A percentile compares a stretch with the other conserved stretches of the same genome.
Conservation (phyloP, 1,139 yeast genomes). For the Yamadazyma epiphylla region DNA sequence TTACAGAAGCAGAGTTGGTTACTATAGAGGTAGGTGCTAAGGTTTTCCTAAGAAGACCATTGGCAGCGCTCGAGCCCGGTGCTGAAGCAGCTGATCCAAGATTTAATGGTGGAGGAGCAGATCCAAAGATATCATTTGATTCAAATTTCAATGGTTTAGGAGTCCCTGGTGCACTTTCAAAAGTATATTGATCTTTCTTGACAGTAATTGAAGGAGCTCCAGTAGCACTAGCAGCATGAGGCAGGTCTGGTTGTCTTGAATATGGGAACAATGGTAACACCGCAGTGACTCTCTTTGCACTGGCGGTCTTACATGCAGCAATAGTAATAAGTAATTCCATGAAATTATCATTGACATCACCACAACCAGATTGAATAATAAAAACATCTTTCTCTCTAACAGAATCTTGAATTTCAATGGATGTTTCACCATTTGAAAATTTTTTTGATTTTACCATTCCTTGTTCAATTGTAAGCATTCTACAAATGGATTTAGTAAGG, state of each 20-base stretch:
- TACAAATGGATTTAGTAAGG: slow-evolving; percentile 59
- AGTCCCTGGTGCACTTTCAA: slow-evolving; percentile 64
- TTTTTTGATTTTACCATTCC: slow-evolving; percentile 55
- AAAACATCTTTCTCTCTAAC: slow-evolving; percentile 82
- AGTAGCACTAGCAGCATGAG: slow-evolving; percentile 70
- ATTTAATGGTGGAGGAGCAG: slow-evolving; percentile 16
- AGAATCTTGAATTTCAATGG: slow-evolving; percentile 69
- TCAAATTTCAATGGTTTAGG: slow-evolving; percentile 40
- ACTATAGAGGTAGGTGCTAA: slow-evolving; percentile 25
- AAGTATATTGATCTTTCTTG: slow-evolving; percentile 44
- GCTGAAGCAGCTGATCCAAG: slow-evolving; percentile 4
- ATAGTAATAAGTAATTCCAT: slow-evolving; percentile 84
- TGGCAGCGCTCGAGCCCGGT: too few species aligned
- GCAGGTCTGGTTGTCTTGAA: slow-evolving; percentile 93
- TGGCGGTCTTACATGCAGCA: slow-evolving; percentile 93
- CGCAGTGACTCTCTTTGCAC: slow-evolving; percentile 90
- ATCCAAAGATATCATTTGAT: slow-evolving; percentile 7
- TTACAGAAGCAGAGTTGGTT: slow-evolving; percentile 29
- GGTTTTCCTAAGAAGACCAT: slow-evolving; percentile 5
- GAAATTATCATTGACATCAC: slow-evolving; percentile 87
- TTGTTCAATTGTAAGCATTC: slow-evolving; percentile 57
- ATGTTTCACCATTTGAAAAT: slow-evolving; percentile 82
- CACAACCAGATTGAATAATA: slow-evolving; percentile 78
- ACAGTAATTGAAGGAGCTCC: slow-evolving; percentile 42
- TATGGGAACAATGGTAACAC: slow-evolving; percentile 94